These are phyloP conservation scores for Poteriospumella lacustris DNA, from an alignment of 108 stramenopile species.

Conservation along the genomic window DNA sequence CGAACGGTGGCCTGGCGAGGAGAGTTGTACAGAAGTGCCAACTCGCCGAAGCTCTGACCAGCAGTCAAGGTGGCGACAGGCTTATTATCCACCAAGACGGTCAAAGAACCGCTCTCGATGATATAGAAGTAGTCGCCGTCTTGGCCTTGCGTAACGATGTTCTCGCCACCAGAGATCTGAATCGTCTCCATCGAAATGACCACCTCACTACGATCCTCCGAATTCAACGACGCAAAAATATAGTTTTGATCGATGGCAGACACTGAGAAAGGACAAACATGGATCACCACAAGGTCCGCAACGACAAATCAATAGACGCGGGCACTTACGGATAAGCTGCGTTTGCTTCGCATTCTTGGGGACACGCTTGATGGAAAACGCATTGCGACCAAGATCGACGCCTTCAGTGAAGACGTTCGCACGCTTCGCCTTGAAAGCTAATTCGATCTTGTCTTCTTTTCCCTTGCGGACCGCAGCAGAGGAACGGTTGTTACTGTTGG, in stretches of 20 bases:
- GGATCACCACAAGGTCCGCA: background rate
- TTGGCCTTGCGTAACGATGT: conserved; percentile 25
- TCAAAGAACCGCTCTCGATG: conserved; percentile 69
- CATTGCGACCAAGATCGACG: background rate
- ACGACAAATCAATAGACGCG: background rate
- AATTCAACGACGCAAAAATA: conserved; percentile 4
- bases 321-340: background rate
- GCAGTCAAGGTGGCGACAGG: background rate
- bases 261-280: background rate
- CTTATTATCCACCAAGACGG: conserved; percentile 58
- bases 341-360: background rate
- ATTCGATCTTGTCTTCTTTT: conserved; percentile 26
- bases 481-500: too few species aligned
- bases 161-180: conserved; percentile 2
- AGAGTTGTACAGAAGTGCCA: conserved; percentile 16
- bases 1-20: conserved; percentile 20
- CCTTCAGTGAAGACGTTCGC: conserved; percentile 23
- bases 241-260: conserved; percentile 18
- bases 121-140: conserved; percentile 70
- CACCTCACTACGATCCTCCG: background rate
- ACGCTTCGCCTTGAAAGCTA: conserved; percentile 24
- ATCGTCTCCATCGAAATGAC: conserved; percentile 1
- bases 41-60: conserved; percentile 14
- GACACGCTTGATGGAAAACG: background rate
- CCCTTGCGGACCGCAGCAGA: too few species aligned